Base-by-base conservation (phyloP, 257 asterid species). In the Misopates orontium region DNA sequence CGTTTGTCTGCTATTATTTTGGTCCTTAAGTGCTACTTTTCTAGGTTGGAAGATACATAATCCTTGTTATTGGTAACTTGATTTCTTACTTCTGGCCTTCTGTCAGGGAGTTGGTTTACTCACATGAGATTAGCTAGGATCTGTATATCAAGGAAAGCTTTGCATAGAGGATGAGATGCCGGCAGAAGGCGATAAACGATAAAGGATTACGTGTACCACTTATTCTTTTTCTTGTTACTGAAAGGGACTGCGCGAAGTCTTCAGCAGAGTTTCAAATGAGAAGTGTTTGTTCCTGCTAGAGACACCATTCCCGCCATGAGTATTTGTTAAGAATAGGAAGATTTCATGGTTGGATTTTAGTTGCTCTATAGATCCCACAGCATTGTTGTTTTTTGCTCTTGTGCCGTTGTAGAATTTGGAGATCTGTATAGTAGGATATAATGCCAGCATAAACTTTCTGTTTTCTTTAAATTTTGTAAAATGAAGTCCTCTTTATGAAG, bases 381-480 rank as follows among this genome's bases (percentile, higher is more conserved):
- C 44, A 62, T 40, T 54, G 28, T 25, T 54, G 20, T 25, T 42
- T 60, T 56, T 31, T 51, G 47, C 63, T 36, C 49, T 18, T 12
- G 36, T 7, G 36, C 36, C 53, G 61, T 25, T 51, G 36, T 41
- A 21, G 69, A 40, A 42, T 16, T 51, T 19, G 9, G 53, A 23
- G 59, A 54, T 28, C 15, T 22, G 5, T 8, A 21, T 61, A 63
- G 67, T 31, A 23, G 41, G 56, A 23, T 39, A 20, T 0, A 49
- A 15, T 48, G 60, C 22, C 70, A 62, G 45, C 42, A 47, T 24
- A 41, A 61, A 70, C 8, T 21, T 4, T 17, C 25, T 25, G 12
- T 24, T 16, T 32, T 1, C 48, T 36, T 44, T 40, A 15, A 60
- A 22, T 50, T 52, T 69, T 60, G 74, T 69, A 69, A 69, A 50